These are phyloP conservation scores for Fusarium floridanum DNA, from an alignment of 2,329 filamentous ascomycete genomes.

Conservation along the genomic window DNA sequence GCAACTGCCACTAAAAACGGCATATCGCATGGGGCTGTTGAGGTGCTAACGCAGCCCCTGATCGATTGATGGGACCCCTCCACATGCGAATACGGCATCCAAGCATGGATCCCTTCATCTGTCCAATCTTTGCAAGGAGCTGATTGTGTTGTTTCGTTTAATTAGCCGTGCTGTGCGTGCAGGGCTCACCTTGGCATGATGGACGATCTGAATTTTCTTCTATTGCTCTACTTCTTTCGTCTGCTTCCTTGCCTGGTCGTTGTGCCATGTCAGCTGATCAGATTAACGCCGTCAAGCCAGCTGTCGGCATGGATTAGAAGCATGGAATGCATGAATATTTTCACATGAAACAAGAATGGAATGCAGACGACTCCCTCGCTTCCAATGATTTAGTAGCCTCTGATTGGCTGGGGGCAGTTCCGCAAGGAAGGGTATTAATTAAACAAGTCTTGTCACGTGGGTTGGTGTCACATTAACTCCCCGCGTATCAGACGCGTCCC, in stretches of 20 bases:
- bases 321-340: background rate
- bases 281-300: background rate
- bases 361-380: background rate
- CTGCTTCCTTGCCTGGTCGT: background rate
- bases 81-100: conserved; percentile 16
- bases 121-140: conserved; percentile 27
- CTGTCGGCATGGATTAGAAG: background rate
- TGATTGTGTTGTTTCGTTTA: conserved; percentile 39
- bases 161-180: conserved; percentile 28
- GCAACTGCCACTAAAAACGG: conserved; percentile 44
- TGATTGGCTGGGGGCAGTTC: conserved; percentile 4
- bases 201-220: conserved; percentile 27
- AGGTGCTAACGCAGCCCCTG: conserved; percentile 30
- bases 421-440: background rate
- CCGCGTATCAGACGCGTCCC: conserved; percentile 35
- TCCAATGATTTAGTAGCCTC: background rate
- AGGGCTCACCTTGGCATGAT: conserved; percentile 32
- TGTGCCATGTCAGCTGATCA: background rate
- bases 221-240: background rate
- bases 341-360: conserved; percentile 13
- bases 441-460: conserved; percentile 36
- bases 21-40: conserved; percentile 14
- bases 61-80: conserved; percentile 10
- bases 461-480: conserved; percentile 37
- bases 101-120: background rate